Conservation (phyloP, 257 asterid species). For the Plantago ovata region DNA sequence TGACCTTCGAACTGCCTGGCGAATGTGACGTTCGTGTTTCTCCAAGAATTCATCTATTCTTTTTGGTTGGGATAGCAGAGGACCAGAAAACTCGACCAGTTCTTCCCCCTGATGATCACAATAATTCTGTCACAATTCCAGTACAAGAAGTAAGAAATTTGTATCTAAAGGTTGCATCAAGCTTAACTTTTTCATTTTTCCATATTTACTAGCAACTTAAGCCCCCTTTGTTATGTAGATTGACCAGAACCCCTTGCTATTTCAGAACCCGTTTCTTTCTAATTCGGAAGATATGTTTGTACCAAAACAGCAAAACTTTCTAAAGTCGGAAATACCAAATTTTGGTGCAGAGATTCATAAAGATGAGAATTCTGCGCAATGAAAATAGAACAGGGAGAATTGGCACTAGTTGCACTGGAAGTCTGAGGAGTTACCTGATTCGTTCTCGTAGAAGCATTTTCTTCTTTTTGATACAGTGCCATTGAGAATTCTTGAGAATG, state of each 20-base stretch:
- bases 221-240: too few relatives aligned
- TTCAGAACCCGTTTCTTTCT: not conserved
- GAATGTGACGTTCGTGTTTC: slow-evolving; percentile 87
- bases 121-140: slow-evolving; percentile 45
- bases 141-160: slow-evolving; percentile 15
- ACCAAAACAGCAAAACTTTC: not conserved
- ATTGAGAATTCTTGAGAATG: slow-evolving; percentile 85
- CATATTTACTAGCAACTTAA: too few relatives aligned
- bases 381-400: not conserved
- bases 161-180: not conserved
- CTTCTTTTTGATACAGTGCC: slow-evolving; percentile 68
- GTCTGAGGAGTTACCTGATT: slow-evolving; percentile 47
- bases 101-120: slow-evolving; percentile 83
- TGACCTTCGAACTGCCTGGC: slow-evolving; percentile 84
- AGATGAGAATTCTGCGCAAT: not conserved
- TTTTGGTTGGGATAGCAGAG: slow-evolving; percentile 71
- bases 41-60: slow-evolving; percentile 78
- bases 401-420: not conserved
- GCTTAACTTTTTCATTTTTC: not conserved
- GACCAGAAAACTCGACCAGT: slow-evolving; percentile 93
- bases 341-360: not conserved
- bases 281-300: not conserved
- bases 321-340: not conserved
- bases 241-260: too few relatives aligned
- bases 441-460: slow-evolving; percentile 49